Conservation (phyloP, 768 basidiomycete genomes). For the Dendrothele bispora region DNA sequence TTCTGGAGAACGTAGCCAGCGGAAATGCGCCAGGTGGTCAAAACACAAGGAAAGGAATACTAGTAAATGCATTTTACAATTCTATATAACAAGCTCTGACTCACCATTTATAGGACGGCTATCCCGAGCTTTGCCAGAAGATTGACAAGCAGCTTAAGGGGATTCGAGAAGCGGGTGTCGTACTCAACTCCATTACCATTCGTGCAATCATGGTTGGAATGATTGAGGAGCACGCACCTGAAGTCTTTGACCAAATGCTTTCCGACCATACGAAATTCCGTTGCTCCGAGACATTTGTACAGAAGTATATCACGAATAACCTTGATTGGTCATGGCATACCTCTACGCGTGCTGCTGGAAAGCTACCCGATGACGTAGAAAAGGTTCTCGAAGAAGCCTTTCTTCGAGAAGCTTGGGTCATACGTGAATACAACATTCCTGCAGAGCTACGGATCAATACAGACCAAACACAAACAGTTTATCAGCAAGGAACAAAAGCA, state of each 20-base stretch:
- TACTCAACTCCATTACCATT: neutral
- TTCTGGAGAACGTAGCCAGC: neutral
- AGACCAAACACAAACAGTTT: slow-evolving; percentile 18
- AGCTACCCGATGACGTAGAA: slow-evolving; percentile 20
- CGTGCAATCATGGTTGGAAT: slow-evolving; percentile 3
- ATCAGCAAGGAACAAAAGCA: slow-evolving; percentile 6
- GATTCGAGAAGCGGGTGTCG: neutral
- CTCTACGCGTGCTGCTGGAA: slow-evolving; percentile 27
- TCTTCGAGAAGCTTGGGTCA: slow-evolving; percentile 10
- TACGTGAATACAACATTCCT: slow-evolving; percentile 12
- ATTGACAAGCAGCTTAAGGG: neutral
- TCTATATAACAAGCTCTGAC: neutral
- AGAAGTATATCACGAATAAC: slow-evolving; percentile 15
- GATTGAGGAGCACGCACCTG: slow-evolving; percentile 16
- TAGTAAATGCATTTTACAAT: neutral
- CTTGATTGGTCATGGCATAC: slow-evolving; percentile 19
- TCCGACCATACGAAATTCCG: slow-evolving; percentile 14
- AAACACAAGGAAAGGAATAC: neutral
- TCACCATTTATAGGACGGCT: neutral
- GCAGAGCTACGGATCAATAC: slow-evolving; percentile 15
- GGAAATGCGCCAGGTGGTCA: neutral
- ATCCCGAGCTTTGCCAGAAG: neutral
- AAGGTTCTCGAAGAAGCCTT: slow-evolving; percentile 11
- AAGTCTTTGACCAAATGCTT: slow-evolving; percentile 16
- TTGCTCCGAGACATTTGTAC: slow-evolving; percentile 16